phyloP scores from a whole-genome alignment of 495 filamentous ascomycete genomes.

The Hyphodiscus hymeniophilus region DNA sequence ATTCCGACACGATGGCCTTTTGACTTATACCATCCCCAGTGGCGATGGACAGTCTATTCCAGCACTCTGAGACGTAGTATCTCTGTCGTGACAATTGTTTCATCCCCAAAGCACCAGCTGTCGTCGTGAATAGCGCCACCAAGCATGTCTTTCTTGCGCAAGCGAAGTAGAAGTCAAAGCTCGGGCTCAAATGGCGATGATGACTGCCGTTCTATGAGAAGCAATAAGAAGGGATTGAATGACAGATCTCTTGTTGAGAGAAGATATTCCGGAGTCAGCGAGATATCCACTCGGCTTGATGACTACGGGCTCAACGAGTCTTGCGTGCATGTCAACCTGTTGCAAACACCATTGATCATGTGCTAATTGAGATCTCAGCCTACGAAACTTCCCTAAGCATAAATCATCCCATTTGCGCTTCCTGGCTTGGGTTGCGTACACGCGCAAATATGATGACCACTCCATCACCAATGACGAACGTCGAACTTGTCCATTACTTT shows the following conservation, averaged over 20 bases:
- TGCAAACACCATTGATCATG: background rate
- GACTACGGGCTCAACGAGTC: constrained; percentile 19
- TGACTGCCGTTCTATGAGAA: background rate
- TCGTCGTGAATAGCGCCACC: background rate
- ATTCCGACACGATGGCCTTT: background rate
- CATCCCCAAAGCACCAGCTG: background rate
- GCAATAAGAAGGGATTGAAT: background rate
- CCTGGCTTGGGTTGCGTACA: constrained; percentile 24
- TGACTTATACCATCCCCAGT: background rate
- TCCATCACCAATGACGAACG: constrained; percentile 20
- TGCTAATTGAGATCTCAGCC: constrained; percentile 7
- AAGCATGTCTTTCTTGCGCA: constrained; percentile 1
- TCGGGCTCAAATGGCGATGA: background rate
- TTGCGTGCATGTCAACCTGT: constrained; percentile 17
- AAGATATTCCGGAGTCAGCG: background rate
- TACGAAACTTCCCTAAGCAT: constrained; percentile 22
- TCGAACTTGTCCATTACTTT: constrained; percentile 19
- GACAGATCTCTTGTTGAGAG: background rate
- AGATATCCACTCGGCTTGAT: constrained; percentile 1
- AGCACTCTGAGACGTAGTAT: background rate
- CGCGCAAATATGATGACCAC: constrained; percentile 19
- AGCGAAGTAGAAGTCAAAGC: background rate
- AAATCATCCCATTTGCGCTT: constrained; percentile 21
- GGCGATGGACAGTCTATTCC: background rate
- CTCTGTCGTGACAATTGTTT: background rate